Base-by-base conservation (phyloP, 768 basidiomycete genomes). In the Dacryopinax primogenitus region DNA sequence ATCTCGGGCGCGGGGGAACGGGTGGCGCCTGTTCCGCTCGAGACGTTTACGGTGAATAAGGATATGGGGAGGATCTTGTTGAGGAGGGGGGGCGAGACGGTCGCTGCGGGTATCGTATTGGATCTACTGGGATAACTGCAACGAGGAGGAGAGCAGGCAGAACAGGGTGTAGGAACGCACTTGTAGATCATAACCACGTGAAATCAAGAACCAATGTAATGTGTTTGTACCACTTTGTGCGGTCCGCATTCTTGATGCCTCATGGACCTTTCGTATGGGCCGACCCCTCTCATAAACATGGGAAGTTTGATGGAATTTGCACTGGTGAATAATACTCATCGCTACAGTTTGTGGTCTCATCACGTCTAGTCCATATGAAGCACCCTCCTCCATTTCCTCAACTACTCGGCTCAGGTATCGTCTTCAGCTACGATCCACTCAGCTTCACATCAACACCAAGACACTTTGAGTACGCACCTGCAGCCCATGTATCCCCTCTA, bases 61-160 rank as follows among this genome's bases (percentile, higher is more conserved):
- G 90, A 94, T 64, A 96, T 98, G 96, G 96, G 96, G 0, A 78
- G 96, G 58, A 82, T 99, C 62, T 72, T 99, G 68, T 78, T 99
- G 66, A 79, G 96, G 45, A 78, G 95, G 64, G 86, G 84, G 33
- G 96, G 96, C 0, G 94, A 97, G 77, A 97, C 96, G 0, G 88
- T 99, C 66, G 92, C 86, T 37, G 94, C 94, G 47, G 63, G 63
- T 36, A 51, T 64, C 44, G 63, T 64, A 2, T n/a, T 30, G 39
- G 63, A 64, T 28, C 36, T 64, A 28, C 18, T 64, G 32, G 33
- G 62, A 12, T 63, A 33, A 45, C 41, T 6, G 18, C 23, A 4
- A 23, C 41, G 4, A 18, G 41, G 23, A 18, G 18, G 4, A 18
- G 7, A 23, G 7, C 7, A 4, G 41, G 7, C 23, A 7, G 41